Evolutionary conservation across 352 stramenopile genomes (phyloP).

Genomic region (Phytophthora sp.): DNA sequence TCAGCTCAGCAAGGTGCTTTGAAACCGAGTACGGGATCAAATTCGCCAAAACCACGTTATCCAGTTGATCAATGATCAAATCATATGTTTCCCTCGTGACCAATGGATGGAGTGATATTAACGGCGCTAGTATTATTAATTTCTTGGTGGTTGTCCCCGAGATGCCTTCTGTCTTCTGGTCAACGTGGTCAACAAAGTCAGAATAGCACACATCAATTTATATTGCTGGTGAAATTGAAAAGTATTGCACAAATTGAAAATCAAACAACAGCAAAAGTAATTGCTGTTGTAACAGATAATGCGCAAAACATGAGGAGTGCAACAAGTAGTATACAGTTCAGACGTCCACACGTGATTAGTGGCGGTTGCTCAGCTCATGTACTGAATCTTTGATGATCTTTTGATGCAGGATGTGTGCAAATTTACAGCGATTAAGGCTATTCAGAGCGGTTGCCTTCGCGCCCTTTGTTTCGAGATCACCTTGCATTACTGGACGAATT

Average conservation of each 20-base stretch:
- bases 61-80: not conserved
- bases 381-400: not conserved
- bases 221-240: constrained; percentile 1
- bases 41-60: not conserved
- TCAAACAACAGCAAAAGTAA: not conserved
- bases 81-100: constrained; percentile 1
- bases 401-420: not conserved
- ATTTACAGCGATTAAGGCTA: not conserved
- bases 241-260: not conserved
- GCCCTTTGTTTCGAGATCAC: not conserved
- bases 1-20: not conserved
- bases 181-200: not conserved
- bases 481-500: constrained; percentile 1
- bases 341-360: not conserved
- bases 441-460: not conserved
- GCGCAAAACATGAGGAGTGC: constrained; percentile 1
- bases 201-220: not conserved
- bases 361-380: not conserved
- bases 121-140: constrained; percentile 4
- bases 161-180: not conserved
- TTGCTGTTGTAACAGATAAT: not conserved
- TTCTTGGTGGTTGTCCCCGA: not conserved
- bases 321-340: not conserved
- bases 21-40: not conserved
- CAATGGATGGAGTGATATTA: not conserved